Conservation (phyloP, 805 yeast species). For the Ascoidea tarda region DNA sequence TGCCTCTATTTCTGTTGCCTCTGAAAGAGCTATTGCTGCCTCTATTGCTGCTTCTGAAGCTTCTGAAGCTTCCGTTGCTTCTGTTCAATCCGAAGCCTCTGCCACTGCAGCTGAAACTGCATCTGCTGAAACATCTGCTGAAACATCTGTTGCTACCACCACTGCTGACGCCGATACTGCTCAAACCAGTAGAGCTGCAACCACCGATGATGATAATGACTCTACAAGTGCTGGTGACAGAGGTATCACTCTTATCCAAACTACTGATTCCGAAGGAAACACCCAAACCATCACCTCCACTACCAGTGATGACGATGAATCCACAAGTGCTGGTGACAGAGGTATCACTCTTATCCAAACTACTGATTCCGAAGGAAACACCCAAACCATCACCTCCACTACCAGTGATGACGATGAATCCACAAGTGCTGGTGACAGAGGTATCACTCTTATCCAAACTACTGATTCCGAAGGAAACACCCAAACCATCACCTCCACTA, state of each 20-base stretch:
- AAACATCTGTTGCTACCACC: conserved; percentile 2
- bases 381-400: background rate
- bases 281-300: background rate
- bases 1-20: background rate
- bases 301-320: conserved; percentile 6
- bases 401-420: conserved; percentile 7
- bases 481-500: background rate
- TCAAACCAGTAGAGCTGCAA: conserved; percentile 9
- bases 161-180: conserved; percentile 9
- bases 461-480: conserved; percentile 7
- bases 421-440: conserved; percentile 14
- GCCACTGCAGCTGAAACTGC: conserved; percentile 18
- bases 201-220: conserved; percentile 11
- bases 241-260: conserved; percentile 14
- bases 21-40: conserved; percentile 10
- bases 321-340: conserved; percentile 13
- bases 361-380: conserved; percentile 7
- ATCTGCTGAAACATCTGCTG: conserved; percentile 6
- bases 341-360: conserved; percentile 14
- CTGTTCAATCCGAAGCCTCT: conserved; percentile 11
- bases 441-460: conserved; percentile 14
- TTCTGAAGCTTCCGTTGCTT: conserved; percentile 7
- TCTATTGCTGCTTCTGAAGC: conserved; percentile 17
- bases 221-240: conserved; percentile 13
- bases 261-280: conserved; percentile 9